Evolutionary conservation across 2,329 filamentous ascomycete species (phyloP), one percentile per base, ranked within the genome.

Genomic region (Talaromyces sp.): DNA sequence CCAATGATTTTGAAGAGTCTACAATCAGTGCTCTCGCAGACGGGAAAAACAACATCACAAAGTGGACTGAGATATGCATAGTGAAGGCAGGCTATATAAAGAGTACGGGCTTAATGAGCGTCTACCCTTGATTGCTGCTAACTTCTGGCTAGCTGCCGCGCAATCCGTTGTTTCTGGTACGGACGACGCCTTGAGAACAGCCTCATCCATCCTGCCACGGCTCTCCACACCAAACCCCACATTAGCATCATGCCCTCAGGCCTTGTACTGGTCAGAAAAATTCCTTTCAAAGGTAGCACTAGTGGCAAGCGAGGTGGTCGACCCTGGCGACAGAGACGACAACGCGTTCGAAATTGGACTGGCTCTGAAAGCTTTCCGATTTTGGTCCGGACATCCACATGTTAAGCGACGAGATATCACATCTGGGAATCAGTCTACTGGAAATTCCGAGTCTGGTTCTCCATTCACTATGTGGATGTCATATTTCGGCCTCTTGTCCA

Each of bases 21-120:
- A 82, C 84, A 33, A 78, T 85, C 62, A 73, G 82, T 30, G 77
- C 80, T 44, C 73, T 87, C 60, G 81, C 83, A 54, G 77, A 78
- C n/a, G 74, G 78, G n/a, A 80, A 81, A 9, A 78, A 81, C 51
- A 68, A 75, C 27, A 75, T 85, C 15, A 84, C 85, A 2, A 85
- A 88, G 70, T 97, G 92, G 92, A 91, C 91, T 2, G 88, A 86
- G 65, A 89, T 95, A 22, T 96, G 91, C 75, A 84, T 89, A 30
- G 80, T 95, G 59, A 96, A 93, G 74, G 86, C 87, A 22, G 85
- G 87, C 55, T 96, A 92, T 71, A 82, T 96, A 56, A 89, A 88
- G 72, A 91, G 90, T 72, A 88, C 82, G 71, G 64, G 57, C 25
- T 57, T 49, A 44, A 60, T n/a, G 19, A 61, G 62, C 4, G 30